These are phyloP conservation scores for Passalora sequoiae DNA, from an alignment of 2,329 filamentous ascomycete species.

Conservation along the genomic window DNA sequence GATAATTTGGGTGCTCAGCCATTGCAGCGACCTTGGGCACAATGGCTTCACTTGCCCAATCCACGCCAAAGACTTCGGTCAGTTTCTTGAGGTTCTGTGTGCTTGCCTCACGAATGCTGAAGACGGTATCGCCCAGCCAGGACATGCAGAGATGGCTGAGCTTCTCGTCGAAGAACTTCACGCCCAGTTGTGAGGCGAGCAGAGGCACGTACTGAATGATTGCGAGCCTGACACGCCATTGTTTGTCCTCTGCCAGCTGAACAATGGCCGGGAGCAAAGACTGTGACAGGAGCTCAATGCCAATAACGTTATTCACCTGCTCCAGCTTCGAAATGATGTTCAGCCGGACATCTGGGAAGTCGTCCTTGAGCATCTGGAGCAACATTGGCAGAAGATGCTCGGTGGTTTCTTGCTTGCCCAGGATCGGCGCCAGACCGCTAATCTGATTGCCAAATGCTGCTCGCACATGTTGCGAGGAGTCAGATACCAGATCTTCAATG, in stretches of 20 bases:
- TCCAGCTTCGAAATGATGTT: slow-evolving; percentile 99
- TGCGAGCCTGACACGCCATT: slow-evolving; percentile 94
- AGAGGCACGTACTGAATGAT: slow-evolving; percentile 99
- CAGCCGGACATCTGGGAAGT: slow-evolving; percentile 94
- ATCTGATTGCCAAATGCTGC: slow-evolving; percentile 95
- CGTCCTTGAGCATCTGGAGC: slow-evolving; percentile 98
- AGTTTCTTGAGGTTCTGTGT: slow-evolving; percentile 98
- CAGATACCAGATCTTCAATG: slow-evolving; percentile 91
- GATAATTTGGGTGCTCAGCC: slow-evolving; percentile 96
- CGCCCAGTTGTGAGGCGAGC: slow-evolving; percentile 88
- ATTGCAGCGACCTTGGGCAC: slow-evolving; percentile 98
- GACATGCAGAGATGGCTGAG: slow-evolving; percentile 93
- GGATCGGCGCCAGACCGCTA: slow-evolving; percentile 89
- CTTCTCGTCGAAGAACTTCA: slow-evolving; percentile 98
- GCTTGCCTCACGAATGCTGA: slow-evolving; percentile 95
- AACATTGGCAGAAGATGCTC: slow-evolving; percentile 98
- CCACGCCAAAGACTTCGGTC: slow-evolving; percentile 95
- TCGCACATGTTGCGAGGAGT: slow-evolving; percentile 93
- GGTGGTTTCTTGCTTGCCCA: slow-evolving; percentile 98
- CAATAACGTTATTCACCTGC: slow-evolving; percentile 96
- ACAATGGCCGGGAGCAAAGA: slow-evolving; percentile 96
- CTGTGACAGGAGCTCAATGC: slow-evolving; percentile 93
- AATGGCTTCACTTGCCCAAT: slow-evolving; percentile 95
- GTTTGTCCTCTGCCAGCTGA: slow-evolving; percentile 96
- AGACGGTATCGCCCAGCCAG: slow-evolving; percentile 97